Percentiles rank a stretch among this genome's conserved stretches.
phyloP scores from a whole-genome alignment of 164 flowering plant species.

The Umbellularia californica region DNA sequence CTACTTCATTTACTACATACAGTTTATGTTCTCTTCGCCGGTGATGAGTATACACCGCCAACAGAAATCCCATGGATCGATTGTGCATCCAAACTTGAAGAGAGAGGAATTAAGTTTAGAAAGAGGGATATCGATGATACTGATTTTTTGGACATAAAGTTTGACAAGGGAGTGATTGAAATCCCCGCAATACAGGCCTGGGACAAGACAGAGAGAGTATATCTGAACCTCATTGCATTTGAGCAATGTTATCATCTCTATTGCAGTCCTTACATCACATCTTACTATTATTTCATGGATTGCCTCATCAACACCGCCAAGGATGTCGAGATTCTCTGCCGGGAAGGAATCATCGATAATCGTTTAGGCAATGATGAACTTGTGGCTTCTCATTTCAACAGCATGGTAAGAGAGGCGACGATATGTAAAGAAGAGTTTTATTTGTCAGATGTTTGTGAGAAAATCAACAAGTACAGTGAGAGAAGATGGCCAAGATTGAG shows the following conservation, averaged over 20 bases:
- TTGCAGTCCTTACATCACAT: background rate
- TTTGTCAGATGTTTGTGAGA: no score
- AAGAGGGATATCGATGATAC: background rate
- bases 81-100: background rate
- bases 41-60: background rate
- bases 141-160: background rate
- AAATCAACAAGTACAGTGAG: no score
- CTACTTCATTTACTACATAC: background rate
- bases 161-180: background rate
- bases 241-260: background rate
- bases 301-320: background rate
- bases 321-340: background rate
- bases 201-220: background rate
- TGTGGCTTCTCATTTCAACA: background rate
- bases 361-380: no score
- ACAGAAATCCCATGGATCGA: no score
- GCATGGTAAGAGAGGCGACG: no score
- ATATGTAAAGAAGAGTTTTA: accelerated
- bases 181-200: background rate
- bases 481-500: no score
- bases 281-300: background rate
- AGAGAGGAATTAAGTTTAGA: background rate
- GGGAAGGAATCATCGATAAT: background rate
- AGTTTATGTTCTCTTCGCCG: background rate
- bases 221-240: background rate